Evolutionary conservation across 2,329 filamentous ascomycete genomes (phyloP), one percentile per base, ranked within the genome.

Genomic region (Aspergillus sergii): DNA sequence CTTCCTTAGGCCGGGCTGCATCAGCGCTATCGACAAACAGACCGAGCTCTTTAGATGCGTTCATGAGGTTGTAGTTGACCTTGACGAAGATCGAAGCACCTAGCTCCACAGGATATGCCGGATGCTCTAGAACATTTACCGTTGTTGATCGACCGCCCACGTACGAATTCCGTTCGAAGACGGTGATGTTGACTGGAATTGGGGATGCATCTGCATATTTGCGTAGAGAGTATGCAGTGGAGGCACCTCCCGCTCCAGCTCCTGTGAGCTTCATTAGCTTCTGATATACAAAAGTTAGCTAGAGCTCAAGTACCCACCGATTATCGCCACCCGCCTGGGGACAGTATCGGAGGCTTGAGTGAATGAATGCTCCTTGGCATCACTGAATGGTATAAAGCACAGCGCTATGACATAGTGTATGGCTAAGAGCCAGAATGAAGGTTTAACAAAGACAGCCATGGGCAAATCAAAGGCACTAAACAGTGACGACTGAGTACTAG

Each of bases 71-170:
- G 45, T 88, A 82, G 73, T 98, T 99, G 50, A 91, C 86, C 56
- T 90, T 77, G 51, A 98, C 92, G 74, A 98, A 99, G 70, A 98
- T 97, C 65, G 91, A 94, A 12, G 91, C 95, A 19, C 95, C 95
- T 1, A 98, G 83, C 76, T 99, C 95, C 41, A 97, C 86, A 1
- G 91, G 90, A 45, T 89, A 81, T 0, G 80, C 67, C 1, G 88
- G 82, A 69, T 94, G 84, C 66, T 87, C 85, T 74, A 91, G 94
- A 2, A 88, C 89, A 71, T 93, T 83, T 21, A 97, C 90, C 0
- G 94, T 98, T 34, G 94, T 91, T 9, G 91, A 91, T 30, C 95
- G 91, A 10, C 95, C 95, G 34, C 95, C 95, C 50, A 98, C 84
- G 69, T 89, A 92, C 36, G 82, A 76, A 19, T 88, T 88, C 69